Percentiles rank a stretch among this genome's conserved stretches.
Conservation (phyloP, 257 asterid species). For the Solanum corneliomulleri region DNA sequence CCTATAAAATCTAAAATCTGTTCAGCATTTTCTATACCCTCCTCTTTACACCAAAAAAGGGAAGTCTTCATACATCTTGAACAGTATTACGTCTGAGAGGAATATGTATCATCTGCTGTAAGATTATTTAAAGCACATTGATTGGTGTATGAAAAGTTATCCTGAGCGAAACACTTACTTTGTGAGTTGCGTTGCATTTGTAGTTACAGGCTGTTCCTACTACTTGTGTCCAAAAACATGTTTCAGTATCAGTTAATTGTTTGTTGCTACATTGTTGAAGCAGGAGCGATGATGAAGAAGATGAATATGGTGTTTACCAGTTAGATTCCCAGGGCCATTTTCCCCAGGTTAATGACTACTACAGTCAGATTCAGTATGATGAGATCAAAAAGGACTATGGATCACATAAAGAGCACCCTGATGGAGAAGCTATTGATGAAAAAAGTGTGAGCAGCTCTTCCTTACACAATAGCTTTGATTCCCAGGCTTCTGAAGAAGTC, state of each 20-base stretch:
- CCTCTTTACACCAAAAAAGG: neutral
- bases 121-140: neutral
- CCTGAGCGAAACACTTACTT: neutral
- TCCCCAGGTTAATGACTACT: conserved; percentile 48
- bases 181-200: neutral
- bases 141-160: neutral
- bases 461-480: conserved; percentile 27
- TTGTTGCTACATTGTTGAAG: conserved; percentile 1
- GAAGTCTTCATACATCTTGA: neutral
- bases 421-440: conserved; percentile 44
- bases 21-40: neutral
- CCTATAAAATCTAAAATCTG: neutral
- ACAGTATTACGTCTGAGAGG: neutral
- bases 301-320: conserved; percentile 43
- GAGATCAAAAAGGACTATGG: conserved; percentile 40
- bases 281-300: conserved; percentile 83
- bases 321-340: conserved; percentile 35
- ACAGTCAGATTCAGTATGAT: conserved; percentile 35
- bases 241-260: neutral
- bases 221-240: neutral
- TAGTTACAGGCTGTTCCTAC: neutral
- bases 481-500: conserved; percentile 43
- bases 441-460: conserved; percentile 34
- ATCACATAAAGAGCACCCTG: conserved; percentile 50
- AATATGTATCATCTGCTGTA: neutral